Conservation (phyloP, 805 yeast genomes). For the Candida succiphila region DNA sequence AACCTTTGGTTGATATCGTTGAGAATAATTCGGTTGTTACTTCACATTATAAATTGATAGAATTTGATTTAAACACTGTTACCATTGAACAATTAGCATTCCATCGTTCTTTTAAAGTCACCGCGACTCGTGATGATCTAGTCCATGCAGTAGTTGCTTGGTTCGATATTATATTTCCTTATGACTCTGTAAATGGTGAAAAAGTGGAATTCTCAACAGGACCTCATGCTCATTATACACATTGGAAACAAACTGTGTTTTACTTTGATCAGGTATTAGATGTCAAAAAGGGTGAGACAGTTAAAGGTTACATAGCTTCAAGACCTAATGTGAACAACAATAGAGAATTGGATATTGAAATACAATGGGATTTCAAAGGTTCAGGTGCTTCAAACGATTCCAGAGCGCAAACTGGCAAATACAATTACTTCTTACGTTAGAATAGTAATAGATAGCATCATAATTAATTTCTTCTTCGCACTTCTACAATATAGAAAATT, state of each 20-base stretch:
- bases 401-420: constrained; percentile 50
- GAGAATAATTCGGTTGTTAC: constrained; percentile 66
- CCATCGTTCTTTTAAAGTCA: constrained; percentile 55
- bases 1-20: constrained; percentile 95
- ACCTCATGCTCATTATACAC: constrained; percentile 89
- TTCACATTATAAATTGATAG: constrained; percentile 59
- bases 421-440: constrained; percentile 64
- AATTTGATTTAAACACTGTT: constrained; percentile 85
- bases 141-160: constrained; percentile 88
- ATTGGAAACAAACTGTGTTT: constrained; percentile 98
- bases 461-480: too few species aligned
- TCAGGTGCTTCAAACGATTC: constrained; percentile 19
- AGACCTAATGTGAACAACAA: constrained; percentile 74
- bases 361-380: constrained; percentile 46
- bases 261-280: constrained; percentile 77
- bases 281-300: constrained; percentile 62
- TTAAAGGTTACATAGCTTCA: constrained; percentile 64
- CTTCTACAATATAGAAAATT: too few species aligned
- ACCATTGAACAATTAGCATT: constrained; percentile 75
- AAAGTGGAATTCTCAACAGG: constrained; percentile 83
- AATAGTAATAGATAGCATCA: too few species aligned
- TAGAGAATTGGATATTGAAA: constrained; percentile 80
- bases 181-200: constrained; percentile 35
- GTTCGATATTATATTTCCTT: constrained; percentile 91
- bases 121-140: constrained; percentile 68